phyloP scores from a whole-genome alignment of 495 filamentous ascomycete genomes.

The Hyphodiscus hymeniophilus region DNA sequence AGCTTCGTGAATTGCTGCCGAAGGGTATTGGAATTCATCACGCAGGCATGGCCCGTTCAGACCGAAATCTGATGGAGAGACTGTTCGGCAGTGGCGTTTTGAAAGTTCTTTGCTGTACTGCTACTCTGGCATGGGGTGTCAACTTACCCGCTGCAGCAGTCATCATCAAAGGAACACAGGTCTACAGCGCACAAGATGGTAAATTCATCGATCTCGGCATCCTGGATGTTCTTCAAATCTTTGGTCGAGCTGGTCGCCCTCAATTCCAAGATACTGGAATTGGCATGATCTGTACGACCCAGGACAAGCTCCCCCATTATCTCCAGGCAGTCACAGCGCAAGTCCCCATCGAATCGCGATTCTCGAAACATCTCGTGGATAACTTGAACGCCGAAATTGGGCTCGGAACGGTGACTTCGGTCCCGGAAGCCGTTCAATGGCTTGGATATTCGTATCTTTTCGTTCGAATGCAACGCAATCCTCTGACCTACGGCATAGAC shows the following conservation, averaged over 20 bases:
- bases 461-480: conserved; percentile 89
- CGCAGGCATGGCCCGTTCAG: conserved; percentile 86
- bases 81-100: conserved; percentile 83
- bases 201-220: conserved; percentile 97
- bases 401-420: conserved; percentile 88
- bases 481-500: conserved; percentile 90
- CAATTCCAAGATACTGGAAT: conserved; percentile 96
- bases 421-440: conserved; percentile 93
- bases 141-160: conserved; percentile 97
- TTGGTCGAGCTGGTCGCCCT: conserved; percentile 93
- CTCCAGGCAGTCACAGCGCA: conserved; percentile 88
- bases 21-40: conserved; percentile 94
- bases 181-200: conserved; percentile 93
- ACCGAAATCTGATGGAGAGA: conserved; percentile 87
- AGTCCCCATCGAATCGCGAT: conserved; percentile 89
- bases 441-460: conserved; percentile 96
- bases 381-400: conserved; percentile 95
- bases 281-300: conserved; percentile 92
- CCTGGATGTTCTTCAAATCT: conserved; percentile 95
- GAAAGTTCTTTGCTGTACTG: conserved; percentile 96
- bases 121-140: conserved; percentile 96
- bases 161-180: conserved; percentile 62
- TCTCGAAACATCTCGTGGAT: conserved; percentile 85
- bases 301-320: conserved; percentile 90
- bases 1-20: conserved; percentile 79